phyloP scores from a whole-genome alignment of 1,284 basidiomycete species.

The Trametes hirsuta region DNA sequence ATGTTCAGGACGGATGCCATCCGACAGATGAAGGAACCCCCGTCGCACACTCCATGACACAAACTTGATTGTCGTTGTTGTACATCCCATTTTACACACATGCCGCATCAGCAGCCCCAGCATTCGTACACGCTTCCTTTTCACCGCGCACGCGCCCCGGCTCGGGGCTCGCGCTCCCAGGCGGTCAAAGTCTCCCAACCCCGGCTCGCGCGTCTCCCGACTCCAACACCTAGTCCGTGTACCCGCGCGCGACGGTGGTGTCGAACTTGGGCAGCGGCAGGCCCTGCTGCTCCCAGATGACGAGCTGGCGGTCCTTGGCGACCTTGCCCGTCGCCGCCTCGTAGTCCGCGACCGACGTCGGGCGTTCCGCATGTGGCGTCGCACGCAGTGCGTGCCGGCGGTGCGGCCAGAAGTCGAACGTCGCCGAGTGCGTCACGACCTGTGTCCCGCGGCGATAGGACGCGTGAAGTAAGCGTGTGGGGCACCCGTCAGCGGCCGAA shows the following conservation, averaged over 20 bases:
- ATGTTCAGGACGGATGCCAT: too few relatives aligned
- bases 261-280: constrained; percentile 41
- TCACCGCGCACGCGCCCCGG: too few relatives aligned
- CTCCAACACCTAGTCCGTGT: constrained; percentile 53
- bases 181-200: too few relatives aligned
- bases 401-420: constrained; percentile 77
- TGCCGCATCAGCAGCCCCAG: too few relatives aligned
- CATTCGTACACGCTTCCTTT: too few relatives aligned
- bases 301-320: constrained; percentile 67
- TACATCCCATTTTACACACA: too few relatives aligned
- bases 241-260: constrained; percentile 50
- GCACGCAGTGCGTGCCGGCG: constrained; percentile 78
- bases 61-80: too few relatives aligned
- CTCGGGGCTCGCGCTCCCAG: too few relatives aligned
- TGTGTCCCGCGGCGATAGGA: constrained; percentile 30
- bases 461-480: background rate
- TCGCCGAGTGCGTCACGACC: constrained; percentile 77
- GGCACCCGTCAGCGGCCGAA: background rate
- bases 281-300: constrained; percentile 66
- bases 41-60: too few relatives aligned
- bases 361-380: constrained; percentile 82
- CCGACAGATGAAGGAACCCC: too few relatives aligned
- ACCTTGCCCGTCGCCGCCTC: constrained; percentile 61
- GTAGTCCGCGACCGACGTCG: constrained; percentile 75
- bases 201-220: background rate